A percentile compares a stretch with the other conserved stretches of the same genome.
These are phyloP conservation scores for Hanseniaspora thailandica DNA, from an alignment of 805 yeast species.

Conservation along the genomic window DNA sequence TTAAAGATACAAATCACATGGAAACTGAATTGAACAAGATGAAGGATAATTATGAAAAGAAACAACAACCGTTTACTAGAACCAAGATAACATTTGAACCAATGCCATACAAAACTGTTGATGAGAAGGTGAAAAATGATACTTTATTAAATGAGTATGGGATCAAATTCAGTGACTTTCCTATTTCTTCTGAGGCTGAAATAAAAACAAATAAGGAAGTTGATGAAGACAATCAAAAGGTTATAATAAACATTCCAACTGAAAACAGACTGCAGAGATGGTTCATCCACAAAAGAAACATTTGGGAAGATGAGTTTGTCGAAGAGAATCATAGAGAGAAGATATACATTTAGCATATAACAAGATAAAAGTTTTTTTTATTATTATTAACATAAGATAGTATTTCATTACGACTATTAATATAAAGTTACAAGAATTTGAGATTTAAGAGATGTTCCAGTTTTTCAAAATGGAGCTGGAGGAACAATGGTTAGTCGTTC, in stretches of 20 bases:
- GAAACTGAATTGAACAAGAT: not conserved
- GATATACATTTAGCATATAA: conserved; percentile 18
- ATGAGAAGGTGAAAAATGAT: conserved; percentile 4
- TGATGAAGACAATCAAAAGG: conserved; percentile 24
- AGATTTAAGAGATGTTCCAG: not conserved
- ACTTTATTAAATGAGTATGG: conserved; percentile 6
- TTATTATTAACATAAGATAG: not conserved
- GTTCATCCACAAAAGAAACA: conserved; percentile 53
- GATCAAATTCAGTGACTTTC: not conserved
- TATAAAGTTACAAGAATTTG: not conserved
- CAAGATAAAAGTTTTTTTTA: too few species aligned
- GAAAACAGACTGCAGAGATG: conserved; percentile 60
- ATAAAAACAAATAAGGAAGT: not conserved
- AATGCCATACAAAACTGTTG: not conserved
- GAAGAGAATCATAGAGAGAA: conserved; percentile 28
- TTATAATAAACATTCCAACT: conserved; percentile 36
- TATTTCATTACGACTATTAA: too few species aligned
- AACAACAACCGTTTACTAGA: conserved; percentile 12
- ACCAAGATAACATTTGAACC: conserved; percentile 11
- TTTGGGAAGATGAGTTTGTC: conserved; percentile 47
- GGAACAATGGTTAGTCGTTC: not conserved
- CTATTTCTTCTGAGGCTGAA: not conserved
- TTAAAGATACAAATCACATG: not conserved
- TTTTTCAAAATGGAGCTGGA: conserved; percentile 9
- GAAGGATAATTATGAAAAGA: not conserved